Percentiles rank a stretch among this genome's conserved stretches.
phyloP scores from a whole-genome alignment of 768 basidiomycete species.

The Coprinopsis strossmayeri region DNA sequence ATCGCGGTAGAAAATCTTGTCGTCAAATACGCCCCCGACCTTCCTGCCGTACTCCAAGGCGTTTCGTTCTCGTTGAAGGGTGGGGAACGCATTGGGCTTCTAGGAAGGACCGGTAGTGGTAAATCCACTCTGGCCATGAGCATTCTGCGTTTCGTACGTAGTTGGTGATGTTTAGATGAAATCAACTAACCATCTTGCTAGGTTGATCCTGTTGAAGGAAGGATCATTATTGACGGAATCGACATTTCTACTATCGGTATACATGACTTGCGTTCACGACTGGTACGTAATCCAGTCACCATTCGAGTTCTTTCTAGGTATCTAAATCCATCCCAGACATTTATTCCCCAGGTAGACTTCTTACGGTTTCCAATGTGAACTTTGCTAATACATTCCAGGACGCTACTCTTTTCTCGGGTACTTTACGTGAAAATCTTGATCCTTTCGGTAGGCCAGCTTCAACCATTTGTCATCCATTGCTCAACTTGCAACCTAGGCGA shows the following conservation, averaged over 20 bases:
- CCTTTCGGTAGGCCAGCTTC: conserved; percentile 47
- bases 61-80: conserved; percentile 69
- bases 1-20: conserved; percentile 69
- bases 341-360: conserved; percentile 54
- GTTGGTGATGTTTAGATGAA: conserved; percentile 10
- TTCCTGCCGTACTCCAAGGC: conserved; percentile 72
- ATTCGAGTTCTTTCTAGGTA: not conserved
- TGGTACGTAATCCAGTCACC: conserved; percentile 45
- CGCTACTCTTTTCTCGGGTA: conserved; percentile 76
- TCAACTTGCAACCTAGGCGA: conserved; percentile 40
- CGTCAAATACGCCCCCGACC: conserved; percentile 78
- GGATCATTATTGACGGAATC: conserved; percentile 80
- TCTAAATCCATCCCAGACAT: conserved; percentile 41
- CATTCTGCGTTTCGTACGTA: conserved; percentile 67
- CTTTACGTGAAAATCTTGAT: conserved; percentile 68
- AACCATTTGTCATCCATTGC: not conserved
- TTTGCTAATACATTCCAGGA: conserved; percentile 30
- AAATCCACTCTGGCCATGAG: conserved; percentile 86
- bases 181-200: conserved; percentile 17
- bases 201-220: conserved; percentile 72
- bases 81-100: conserved; percentile 68
- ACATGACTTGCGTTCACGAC: conserved; percentile 71
- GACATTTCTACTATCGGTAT: conserved; percentile 84
- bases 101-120: conserved; percentile 76
- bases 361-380: not conserved